Percentiles rank a stretch among this genome's conserved stretches.
Conservation (phyloP, 495 filamentous ascomycete species). For the Melanomma pulvis-pyrius region DNA sequence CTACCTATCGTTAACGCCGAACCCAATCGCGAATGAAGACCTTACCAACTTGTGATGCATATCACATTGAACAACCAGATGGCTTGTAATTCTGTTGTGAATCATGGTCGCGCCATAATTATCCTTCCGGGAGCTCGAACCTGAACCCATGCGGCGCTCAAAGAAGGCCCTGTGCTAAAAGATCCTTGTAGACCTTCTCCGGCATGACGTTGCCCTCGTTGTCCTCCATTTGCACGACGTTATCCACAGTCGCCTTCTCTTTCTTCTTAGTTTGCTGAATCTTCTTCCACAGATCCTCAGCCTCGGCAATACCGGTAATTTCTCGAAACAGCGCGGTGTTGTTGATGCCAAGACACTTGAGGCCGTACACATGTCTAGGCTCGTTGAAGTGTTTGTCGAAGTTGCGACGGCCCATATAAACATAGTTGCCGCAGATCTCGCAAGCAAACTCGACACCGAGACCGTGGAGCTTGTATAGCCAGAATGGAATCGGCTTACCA, state of each 20-base stretch:
- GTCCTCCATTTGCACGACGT: constrained; percentile 97
- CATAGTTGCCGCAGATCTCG: constrained; percentile 96
- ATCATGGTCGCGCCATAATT: not conserved
- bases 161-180: constrained; percentile 71
- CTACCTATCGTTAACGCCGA: constrained; percentile 1
- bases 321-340: constrained; percentile 92
- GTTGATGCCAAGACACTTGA: constrained; percentile 91
- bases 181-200: constrained; percentile 91
- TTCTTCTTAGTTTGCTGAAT: constrained; percentile 84
- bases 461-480: constrained; percentile 96
- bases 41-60: not conserved
- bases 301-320: constrained; percentile 89
- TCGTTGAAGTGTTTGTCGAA: constrained; percentile 99
- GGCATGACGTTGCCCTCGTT: constrained; percentile 98
- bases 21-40: not conserved
- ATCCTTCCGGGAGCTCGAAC: not conserved
- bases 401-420: constrained; percentile 92
- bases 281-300: constrained; percentile 87
- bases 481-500: constrained; percentile 97
- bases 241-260: constrained; percentile 71
- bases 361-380: constrained; percentile 83
- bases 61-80: not conserved
- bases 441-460: constrained; percentile 93
- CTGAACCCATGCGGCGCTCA: too few species aligned
- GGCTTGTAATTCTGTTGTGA: not conserved